Evolutionary conservation across 2,329 filamentous ascomycete genomes (phyloP).

Genomic region (Cryphonectria naterciae): DNA sequence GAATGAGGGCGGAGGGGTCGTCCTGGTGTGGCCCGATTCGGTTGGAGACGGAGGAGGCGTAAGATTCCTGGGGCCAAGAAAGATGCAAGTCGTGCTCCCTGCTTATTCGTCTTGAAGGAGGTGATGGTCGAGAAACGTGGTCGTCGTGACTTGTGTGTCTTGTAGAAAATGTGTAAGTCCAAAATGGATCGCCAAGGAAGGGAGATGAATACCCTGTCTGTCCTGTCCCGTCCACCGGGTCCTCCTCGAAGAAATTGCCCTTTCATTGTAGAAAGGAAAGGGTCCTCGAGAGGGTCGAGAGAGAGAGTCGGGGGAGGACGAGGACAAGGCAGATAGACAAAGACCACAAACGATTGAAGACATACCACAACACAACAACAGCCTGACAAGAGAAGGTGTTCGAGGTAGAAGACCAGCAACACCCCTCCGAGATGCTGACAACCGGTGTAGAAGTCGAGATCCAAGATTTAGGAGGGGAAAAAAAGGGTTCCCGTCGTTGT

Average conservation of each 20-base stretch:
- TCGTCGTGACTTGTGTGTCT: not conserved
- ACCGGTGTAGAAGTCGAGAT: not conserved
- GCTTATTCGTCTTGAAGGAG: not conserved
- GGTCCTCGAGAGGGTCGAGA: too few species aligned
- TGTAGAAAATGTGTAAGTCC: not conserved
- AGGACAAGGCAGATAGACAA: not conserved
- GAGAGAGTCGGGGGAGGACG: not conserved
- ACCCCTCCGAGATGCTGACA: not conserved
- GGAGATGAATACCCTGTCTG: too few species aligned
- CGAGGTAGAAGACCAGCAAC: not conserved
- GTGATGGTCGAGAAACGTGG: not conserved
- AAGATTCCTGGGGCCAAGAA: not conserved
- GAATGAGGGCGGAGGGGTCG: not conserved
- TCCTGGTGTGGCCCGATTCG: not conserved
- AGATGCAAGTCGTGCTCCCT: not conserved
- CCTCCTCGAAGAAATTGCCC: not conserved
- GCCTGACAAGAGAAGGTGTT: not conserved
- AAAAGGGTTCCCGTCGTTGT: not conserved
- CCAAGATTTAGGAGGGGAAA: too few species aligned
- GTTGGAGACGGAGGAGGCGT: not conserved
- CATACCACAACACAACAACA: not conserved
- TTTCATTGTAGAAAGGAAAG: not conserved
- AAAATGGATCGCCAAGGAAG: not conserved
- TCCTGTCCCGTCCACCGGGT: not conserved
- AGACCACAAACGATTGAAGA: not conserved